Conservation (phyloP, 202 grass and related monocot genomes). For the Schoenoplectus tabernaemontani region DNA sequence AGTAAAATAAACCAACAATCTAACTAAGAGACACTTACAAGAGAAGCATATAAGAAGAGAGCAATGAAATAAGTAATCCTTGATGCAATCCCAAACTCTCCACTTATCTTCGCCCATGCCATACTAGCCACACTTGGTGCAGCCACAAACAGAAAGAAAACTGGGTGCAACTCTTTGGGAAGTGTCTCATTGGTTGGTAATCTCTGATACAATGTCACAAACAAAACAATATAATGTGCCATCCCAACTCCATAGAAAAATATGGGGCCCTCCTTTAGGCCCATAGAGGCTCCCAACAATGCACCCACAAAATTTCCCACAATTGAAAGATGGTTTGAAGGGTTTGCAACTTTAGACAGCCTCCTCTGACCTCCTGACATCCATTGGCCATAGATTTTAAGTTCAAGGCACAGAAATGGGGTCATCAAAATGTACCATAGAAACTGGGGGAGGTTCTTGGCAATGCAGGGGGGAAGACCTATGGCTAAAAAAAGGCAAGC, state of each 20-base stretch:
- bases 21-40: conserved; percentile 21
- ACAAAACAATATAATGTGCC: conserved; percentile 74
- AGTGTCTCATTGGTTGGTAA: conserved; percentile 81
- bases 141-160: conserved; percentile 85
- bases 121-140: conserved; percentile 81
- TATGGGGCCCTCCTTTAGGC: conserved; percentile 57
- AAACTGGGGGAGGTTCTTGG: conserved; percentile 23
- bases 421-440: conserved; percentile 82
- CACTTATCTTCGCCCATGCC: conserved; percentile 68
- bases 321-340: conserved; percentile 73
- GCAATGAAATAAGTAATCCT: conserved; percentile 60
- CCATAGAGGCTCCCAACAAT: conserved; percentile 69
- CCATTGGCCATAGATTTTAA: conserved; percentile 97
- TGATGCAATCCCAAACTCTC: conserved; percentile 58
- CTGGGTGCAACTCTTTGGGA: conserved; percentile 73
- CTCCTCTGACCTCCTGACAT: conserved; percentile 75
- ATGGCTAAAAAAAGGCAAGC: conserved; percentile 77
- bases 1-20: neutral
- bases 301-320: conserved; percentile 93
- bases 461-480: conserved; percentile 44
- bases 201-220: conserved; percentile 85
- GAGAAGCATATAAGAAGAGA: conserved; percentile 74
- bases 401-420: conserved; percentile 66
- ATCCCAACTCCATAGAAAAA: conserved; percentile 86
- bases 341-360: conserved; percentile 70